Percentiles rank a stretch among this genome's conserved stretches.
phyloP scores from a whole-genome alignment of 78 protist species.

The Speleostelium caveatum region DNA sequence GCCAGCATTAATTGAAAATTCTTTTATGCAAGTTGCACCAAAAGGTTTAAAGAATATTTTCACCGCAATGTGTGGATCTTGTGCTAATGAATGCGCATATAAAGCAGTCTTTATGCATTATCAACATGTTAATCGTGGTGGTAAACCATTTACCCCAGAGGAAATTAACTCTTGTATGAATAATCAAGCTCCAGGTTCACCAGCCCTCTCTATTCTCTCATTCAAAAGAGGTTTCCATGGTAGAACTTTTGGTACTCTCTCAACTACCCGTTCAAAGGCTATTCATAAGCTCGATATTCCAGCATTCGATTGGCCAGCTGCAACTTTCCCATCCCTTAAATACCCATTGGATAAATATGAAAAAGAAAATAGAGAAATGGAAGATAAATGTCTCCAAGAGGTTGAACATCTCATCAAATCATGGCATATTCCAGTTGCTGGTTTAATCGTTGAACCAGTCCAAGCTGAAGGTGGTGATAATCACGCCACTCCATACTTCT shows the following conservation, averaged over 20 bases:
- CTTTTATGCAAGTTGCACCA: constrained; percentile 87
- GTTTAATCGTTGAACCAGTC: constrained; percentile 88
- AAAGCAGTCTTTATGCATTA: constrained; percentile 86
- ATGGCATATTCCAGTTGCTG: constrained; percentile 79
- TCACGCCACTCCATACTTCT: constrained; percentile 85
- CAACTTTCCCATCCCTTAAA: constrained; percentile 86
- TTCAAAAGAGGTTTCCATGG: constrained; percentile 88
- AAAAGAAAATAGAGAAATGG: constrained; percentile 78
- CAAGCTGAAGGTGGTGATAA: constrained; percentile 91
- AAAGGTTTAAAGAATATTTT: constrained; percentile 79
- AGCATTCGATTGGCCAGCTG: constrained; percentile 89
- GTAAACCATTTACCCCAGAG: constrained; percentile 61
- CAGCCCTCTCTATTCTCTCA: constrained; percentile 83
- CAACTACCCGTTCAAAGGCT: constrained; percentile 87
- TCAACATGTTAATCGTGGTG: constrained; percentile 68
- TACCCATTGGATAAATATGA: constrained; percentile 83
- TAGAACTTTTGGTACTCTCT: constrained; percentile 85
- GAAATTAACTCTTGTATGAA: constrained; percentile 85
- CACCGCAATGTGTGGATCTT: constrained; percentile 85
- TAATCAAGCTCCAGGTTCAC: constrained; percentile 86
- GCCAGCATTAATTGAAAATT: constrained; percentile 77
- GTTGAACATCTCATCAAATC: constrained; percentile 80
- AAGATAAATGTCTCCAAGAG: constrained; percentile 81
- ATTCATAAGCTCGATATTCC: constrained; percentile 91
- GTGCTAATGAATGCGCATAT: constrained; percentile 88